Base-by-base conservation (phyloP, 306 rosid genomes). In the Sechiopsis laciniata region DNA sequence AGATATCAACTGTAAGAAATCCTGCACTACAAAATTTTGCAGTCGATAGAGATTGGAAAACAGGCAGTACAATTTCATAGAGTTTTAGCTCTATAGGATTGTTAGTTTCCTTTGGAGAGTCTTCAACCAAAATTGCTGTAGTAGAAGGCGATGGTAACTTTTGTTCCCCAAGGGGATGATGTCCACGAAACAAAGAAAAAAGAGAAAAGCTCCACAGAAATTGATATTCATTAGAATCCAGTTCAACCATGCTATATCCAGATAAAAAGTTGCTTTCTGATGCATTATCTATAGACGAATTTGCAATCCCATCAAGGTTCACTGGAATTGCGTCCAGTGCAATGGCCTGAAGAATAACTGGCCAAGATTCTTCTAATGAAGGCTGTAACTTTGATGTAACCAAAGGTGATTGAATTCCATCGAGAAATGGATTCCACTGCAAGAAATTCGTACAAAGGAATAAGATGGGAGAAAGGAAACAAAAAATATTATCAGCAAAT, bases 301-400 rank as follows among this genome's bases (percentile, higher is more conserved):
- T 76, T 72, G 79, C 87, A 53, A 75, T 79, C 81, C 77, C 88
- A 76, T 83, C 85, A 73, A 82, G 68, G 87, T 81, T 79, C 74
- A 61, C 84, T 55, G 98, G 98, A 84, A 90, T 89, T 54, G 98
- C 93, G 79, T 90, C 98, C 74, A 89, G 79, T 64, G 91, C 97
- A 85, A 94, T 85, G 67, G 98, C 98, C 84, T 90, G 98, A 84
- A 94, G 83, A 76, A 94, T 86, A 79, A 94, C 92, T 17, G 98
- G 97, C 98, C 98, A 94, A n/a, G 97, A 90, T 85, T 90, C 97
- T 83, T 94, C 94, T 75, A 94, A 84, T 85, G 96, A 85, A 57
- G 92, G 86, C 54, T 75, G 88, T 82, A 94, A 82, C 83, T 90
- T 90, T 65, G 88, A 86, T 76, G 88, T 85, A 71, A 82, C 89